Evolutionary conservation across 192 early-diverging fungal genomes (phyloP).

Genomic region (Backusella tuberculispora): DNA sequence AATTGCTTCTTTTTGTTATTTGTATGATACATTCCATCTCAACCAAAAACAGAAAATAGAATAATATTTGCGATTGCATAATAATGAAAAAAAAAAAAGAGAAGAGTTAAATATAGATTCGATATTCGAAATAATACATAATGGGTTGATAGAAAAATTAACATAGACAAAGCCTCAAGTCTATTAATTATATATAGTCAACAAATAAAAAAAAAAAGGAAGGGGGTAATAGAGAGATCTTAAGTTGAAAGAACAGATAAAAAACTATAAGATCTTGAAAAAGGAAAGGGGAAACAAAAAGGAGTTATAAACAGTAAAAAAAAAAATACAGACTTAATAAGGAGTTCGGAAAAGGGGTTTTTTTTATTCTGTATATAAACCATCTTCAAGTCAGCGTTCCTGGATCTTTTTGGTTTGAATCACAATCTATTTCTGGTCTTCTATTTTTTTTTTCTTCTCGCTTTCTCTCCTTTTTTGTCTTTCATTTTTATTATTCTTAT

Average conservation of each 20-base stretch:
- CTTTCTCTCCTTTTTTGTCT: background rate
- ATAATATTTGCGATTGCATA: no score
- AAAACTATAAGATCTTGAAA: no score
- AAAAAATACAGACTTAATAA: background rate
- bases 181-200: no score
- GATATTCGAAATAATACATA: no score
- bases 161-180: no score
- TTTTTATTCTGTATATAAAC: constrained; percentile 5
- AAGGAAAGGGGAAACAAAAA: background rate
- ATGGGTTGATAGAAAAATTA: no score
- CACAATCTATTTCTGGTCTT: constrained; percentile 4
- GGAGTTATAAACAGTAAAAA: background rate
- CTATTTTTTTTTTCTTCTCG: background rate
- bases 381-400: background rate
- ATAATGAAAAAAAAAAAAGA: no score
- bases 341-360: background rate
- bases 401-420: constrained; percentile 21
- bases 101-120: no score
- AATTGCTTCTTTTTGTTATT: no score
- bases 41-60: no score
- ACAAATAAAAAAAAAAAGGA: background rate
- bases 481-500: background rate
- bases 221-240: background rate
- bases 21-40: no score
- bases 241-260: background rate